Evolutionary conservation across 169 alveolate species (phyloP).

Genomic region (Plasmodium blacklocki): DNA sequence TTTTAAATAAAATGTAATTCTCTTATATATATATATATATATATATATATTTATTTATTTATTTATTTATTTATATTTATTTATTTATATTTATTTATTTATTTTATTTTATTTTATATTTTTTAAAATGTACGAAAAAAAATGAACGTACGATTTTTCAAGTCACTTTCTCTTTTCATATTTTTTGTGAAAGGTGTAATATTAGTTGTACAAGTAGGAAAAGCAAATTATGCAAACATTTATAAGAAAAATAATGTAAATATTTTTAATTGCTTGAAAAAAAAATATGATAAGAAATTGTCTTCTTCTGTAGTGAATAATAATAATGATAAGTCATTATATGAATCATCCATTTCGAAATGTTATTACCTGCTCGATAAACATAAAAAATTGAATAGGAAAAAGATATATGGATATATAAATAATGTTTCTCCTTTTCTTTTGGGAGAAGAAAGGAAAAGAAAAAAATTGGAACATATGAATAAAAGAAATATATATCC

Average conservation of each 20-base stretch:
- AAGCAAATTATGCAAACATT: neutral
- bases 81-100: too few species aligned
- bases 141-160: slow-evolving; percentile 11
- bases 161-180: neutral
- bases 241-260: neutral
- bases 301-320: too few species aligned
- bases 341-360: neutral
- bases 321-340: too few species aligned
- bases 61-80: too few species aligned
- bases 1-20: too few species aligned
- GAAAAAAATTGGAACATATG: neutral
- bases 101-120: too few species aligned
- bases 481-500: slow-evolving; percentile 9
- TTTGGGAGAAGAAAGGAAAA: neutral
- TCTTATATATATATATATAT: too few species aligned
- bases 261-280: neutral
- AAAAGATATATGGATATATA: neutral
- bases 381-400: neutral
- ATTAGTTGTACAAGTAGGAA: neutral
- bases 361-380: neutral
- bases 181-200: slow-evolving; percentile 5
- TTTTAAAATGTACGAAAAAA: neutral
- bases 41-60: too few species aligned
- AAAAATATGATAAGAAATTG: neutral
- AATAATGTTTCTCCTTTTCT: neutral